A percentile compares a stretch with the other conserved stretches of the same genome.
phyloP scores from a whole-genome alignment of 495 filamentous ascomycete genomes.

The Echria macrotheca region DNA sequence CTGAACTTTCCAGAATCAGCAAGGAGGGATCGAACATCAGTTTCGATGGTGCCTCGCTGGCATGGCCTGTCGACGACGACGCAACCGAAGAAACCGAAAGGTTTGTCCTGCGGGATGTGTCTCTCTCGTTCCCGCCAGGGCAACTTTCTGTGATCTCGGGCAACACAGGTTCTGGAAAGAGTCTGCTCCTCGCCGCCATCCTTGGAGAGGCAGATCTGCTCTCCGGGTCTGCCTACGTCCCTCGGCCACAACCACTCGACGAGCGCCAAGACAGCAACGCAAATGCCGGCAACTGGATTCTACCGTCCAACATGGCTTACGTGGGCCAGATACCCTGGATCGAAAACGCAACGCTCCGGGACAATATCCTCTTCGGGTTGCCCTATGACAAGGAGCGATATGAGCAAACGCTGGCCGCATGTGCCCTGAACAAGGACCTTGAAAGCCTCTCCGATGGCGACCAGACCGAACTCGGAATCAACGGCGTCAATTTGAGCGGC shows the following conservation, averaged over 20 bases:
- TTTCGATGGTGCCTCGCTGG: constrained; percentile 3
- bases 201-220: constrained; percentile 17
- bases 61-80: constrained; percentile 1
- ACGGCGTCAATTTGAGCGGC: constrained; percentile 78
- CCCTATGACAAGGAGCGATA: constrained; percentile 58
- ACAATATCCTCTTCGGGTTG: constrained; percentile 40
- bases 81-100: background rate
- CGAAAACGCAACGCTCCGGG: constrained; percentile 35
- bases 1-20: constrained; percentile 62
- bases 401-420: constrained; percentile 71
- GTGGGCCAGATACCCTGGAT: constrained; percentile 37
- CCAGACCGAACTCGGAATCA: constrained; percentile 77
- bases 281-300: background rate
- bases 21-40: background rate
- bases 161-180: constrained; percentile 15
- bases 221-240: constrained; percentile 7
- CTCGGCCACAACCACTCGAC: background rate
- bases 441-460: constrained; percentile 74
- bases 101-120: constrained; percentile 6
- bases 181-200: constrained; percentile 15
- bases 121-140: constrained; percentile 1
- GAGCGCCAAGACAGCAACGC: constrained; percentile 9
- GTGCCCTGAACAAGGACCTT: constrained; percentile 74
- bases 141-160: constrained; percentile 8
- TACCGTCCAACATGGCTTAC: constrained; percentile 7